Evolutionary conservation across 2,329 filamentous ascomycete genomes (phyloP).

Genomic region (Pseudogymnoascus sp.): DNA sequence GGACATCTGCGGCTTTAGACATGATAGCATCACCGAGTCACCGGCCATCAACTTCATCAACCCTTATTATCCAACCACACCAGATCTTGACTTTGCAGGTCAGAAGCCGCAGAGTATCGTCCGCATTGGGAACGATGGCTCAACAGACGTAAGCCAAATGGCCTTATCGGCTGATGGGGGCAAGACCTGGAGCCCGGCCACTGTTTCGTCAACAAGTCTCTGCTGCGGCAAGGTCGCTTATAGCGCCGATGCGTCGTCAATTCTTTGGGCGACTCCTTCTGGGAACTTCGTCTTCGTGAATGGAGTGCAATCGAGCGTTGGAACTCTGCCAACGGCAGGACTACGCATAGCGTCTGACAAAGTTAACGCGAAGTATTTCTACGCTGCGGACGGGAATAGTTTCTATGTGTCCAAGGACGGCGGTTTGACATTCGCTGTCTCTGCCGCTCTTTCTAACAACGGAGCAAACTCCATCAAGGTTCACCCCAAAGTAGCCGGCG

Average conservation of each 20-base stretch:
- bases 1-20: conserved; percentile 44
- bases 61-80: conserved; percentile 2
- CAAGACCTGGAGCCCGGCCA: conserved; percentile 39
- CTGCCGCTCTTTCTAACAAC: conserved; percentile 32
- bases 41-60: conserved; percentile 3
- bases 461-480: conserved; percentile 47
- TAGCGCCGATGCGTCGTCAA: conserved; percentile 42
- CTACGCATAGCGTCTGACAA: conserved; percentile 44
- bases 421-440: conserved; percentile 37
- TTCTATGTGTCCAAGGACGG: conserved; percentile 45
- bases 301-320: background rate
- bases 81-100: conserved; percentile 12
- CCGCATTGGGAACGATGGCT: conserved; percentile 38
- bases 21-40: conserved; percentile 15
- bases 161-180: conserved; percentile 44
- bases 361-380: conserved; percentile 41
- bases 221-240: conserved; percentile 37
- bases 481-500: conserved; percentile 49
- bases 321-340: background rate
- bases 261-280: conserved; percentile 38
- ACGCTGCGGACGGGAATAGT: conserved; percentile 7
- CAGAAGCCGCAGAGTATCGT: conserved; percentile 35
- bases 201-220: conserved; percentile 35
- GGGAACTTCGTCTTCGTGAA: conserved; percentile 31
- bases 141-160: conserved; percentile 31